Percentiles rank a stretch among this genome's conserved stretches.
Conservation (phyloP, 2,329 filamentous ascomycete species). For the Calonectria ilicicola region DNA sequence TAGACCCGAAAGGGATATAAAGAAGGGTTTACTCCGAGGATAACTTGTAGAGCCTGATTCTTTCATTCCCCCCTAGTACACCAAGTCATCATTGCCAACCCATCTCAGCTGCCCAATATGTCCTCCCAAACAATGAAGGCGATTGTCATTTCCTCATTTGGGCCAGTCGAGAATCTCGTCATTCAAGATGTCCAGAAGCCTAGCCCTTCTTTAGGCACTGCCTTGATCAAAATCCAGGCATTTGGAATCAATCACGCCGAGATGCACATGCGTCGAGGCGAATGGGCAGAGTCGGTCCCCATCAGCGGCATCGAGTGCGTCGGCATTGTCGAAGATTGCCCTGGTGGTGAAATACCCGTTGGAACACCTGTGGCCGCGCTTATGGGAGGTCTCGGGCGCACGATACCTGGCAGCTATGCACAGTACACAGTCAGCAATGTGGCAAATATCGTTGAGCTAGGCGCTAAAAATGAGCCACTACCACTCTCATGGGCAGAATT, state of each 20-base stretch:
- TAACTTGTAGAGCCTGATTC: neutral
- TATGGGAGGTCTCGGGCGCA: conserved; percentile 26
- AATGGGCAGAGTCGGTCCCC: conserved; percentile 27
- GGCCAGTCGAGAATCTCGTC: neutral
- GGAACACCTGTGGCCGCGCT: conserved; percentile 16
- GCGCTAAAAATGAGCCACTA: neutral
- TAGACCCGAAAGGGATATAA: neutral
- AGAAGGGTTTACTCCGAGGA: neutral
- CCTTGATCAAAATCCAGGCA: conserved; percentile 19
- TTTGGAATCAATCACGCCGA: conserved; percentile 28
- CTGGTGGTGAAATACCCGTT: conserved; percentile 7
- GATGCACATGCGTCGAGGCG: conserved; percentile 28
- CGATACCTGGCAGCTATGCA: conserved; percentile 21
- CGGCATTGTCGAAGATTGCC: conserved; percentile 16
- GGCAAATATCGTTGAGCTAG: conserved; percentile 13
- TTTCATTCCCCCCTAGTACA: neutral
- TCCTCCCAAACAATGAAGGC: conserved; percentile 4
- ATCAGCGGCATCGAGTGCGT: conserved; percentile 28
- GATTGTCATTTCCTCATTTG: conserved; percentile 4
- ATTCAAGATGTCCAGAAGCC: conserved; percentile 6
- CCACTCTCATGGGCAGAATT: conserved; percentile 21
- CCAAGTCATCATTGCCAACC: neutral
- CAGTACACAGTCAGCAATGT: conserved; percentile 12
- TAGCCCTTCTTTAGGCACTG: neutral
- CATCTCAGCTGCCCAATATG: neutral